These are phyloP conservation scores for Hypholoma fasciculare DNA, from an alignment of 768 basidiomycete species.

Conservation along the genomic window DNA sequence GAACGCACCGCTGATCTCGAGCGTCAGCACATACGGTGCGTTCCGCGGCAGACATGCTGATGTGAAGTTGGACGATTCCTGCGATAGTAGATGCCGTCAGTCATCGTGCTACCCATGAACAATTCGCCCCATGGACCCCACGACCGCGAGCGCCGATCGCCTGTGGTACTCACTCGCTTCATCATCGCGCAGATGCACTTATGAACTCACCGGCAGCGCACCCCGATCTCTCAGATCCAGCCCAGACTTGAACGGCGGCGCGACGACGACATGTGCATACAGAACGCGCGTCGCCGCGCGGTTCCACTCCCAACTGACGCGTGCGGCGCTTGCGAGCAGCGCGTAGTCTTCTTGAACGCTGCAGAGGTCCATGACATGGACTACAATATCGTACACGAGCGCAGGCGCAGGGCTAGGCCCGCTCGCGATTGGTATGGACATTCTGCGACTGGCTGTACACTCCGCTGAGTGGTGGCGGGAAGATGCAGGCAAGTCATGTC, in stretches of 20 bases:
- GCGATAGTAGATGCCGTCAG: neutral
- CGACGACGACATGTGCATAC: slow-evolving; percentile 44
- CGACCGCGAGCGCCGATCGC: too few relatives aligned
- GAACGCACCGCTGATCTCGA: slow-evolving; percentile 47
- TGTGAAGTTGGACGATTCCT: slow-evolving; percentile 36
- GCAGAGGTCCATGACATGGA: slow-evolving; percentile 31
- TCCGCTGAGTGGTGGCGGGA: too few relatives aligned
- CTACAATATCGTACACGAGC: slow-evolving; percentile 32
- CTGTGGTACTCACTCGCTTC: neutral
- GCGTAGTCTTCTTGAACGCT: slow-evolving; percentile 27
- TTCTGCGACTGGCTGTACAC: too few relatives aligned
- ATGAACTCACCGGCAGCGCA: slow-evolving; percentile 29
- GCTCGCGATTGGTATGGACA: too few relatives aligned
- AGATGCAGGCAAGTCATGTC: too few relatives aligned
- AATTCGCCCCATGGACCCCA: too few relatives aligned
- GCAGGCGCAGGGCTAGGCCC: neutral
- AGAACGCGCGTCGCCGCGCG: slow-evolving; percentile 43
- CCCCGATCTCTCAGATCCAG: slow-evolving; percentile 38
- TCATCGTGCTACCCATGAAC: too few relatives aligned
- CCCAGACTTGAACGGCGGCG: slow-evolving; percentile 30
- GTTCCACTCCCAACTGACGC: slow-evolving; percentile 49
- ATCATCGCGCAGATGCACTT: neutral
- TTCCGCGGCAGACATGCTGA: slow-evolving; percentile 42
- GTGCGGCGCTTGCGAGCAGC: slow-evolving; percentile 38
- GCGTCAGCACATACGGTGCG: slow-evolving; percentile 36